phyloP scores from a whole-genome alignment of 1,284 basidiomycete species.

The Irpex rosettiformis region DNA sequence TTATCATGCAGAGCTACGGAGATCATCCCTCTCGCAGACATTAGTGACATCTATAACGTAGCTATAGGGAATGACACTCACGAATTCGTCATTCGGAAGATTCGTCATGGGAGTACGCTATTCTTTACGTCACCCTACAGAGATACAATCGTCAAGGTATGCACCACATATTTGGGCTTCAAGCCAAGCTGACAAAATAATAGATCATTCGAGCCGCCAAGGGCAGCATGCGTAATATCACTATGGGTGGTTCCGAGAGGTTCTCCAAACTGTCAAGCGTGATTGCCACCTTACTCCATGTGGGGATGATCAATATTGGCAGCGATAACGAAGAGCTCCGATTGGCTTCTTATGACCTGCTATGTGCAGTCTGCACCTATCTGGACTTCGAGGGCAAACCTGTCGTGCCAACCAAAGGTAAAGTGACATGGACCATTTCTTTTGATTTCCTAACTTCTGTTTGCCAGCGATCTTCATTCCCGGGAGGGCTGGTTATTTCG shows the following conservation, averaged over 20 bases:
- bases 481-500: conserved; percentile 64
- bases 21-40: conserved; percentile 72
- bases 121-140: conserved; percentile 69
- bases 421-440: conserved; percentile 16
- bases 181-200: background rate
- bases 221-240: conserved; percentile 56
- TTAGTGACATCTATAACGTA: conserved; percentile 84
- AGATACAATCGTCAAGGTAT: conserved; percentile 74
- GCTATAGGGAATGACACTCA: conserved; percentile 70
- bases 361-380: conserved; percentile 75
- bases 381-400: conserved; percentile 74
- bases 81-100: conserved; percentile 79
- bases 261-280: conserved; percentile 79
- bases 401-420: conserved; percentile 67
- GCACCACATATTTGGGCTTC: background rate
- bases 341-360: conserved; percentile 71
- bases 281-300: conserved; percentile 78
- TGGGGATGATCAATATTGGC: conserved; percentile 76
- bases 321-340: conserved; percentile 74
- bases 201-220: conserved; percentile 71
- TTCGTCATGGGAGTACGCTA: conserved; percentile 62
- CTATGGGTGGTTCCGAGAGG: conserved; percentile 58
- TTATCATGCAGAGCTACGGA: conserved; percentile 74
- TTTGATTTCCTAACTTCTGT: conserved; percentile 15
- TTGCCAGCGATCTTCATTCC: conserved; percentile 67